These are phyloP conservation scores for Pyrus hybrid DNA, from an alignment of 331 rosid genomes.

Conservation along the genomic window DNA sequence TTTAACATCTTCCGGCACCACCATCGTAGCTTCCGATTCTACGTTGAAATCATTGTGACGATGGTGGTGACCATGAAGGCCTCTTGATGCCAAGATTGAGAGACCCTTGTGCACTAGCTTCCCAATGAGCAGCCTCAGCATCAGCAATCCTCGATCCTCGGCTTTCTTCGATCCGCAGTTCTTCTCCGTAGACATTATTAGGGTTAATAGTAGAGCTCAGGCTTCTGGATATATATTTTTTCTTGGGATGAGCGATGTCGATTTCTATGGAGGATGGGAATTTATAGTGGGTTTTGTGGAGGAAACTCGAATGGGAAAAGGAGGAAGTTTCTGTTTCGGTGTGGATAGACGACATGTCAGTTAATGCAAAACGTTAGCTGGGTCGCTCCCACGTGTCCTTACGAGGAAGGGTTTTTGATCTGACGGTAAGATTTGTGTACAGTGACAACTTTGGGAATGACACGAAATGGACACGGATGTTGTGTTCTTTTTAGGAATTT, in stretches of 20 bases:
- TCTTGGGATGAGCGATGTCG: not conserved
- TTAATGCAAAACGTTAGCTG: not conserved
- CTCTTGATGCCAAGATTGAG: constrained; percentile 20
- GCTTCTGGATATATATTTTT: too few relatives aligned
- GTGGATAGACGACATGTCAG: constrained; percentile 11
- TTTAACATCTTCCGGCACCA: constrained; percentile 47
- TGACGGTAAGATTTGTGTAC: too few relatives aligned
- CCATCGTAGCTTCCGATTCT: not conserved
- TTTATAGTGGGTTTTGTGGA: not conserved
- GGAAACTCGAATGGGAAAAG: not conserved
- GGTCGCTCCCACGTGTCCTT: not conserved
- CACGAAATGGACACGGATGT: too few relatives aligned
- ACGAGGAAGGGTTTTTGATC: not conserved
- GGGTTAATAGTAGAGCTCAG: too few relatives aligned
- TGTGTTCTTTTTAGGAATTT: too few relatives aligned
- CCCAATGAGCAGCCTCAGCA: constrained; percentile 30
- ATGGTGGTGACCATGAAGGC: not conserved
- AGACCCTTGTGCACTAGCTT: constrained; percentile 40
- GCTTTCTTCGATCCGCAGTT: not conserved
- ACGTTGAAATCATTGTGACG: not conserved
- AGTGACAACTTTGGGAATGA: too few relatives aligned
- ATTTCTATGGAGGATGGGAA: not conserved
- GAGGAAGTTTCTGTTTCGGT: not conserved
- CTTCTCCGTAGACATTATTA: constrained; percentile 1
- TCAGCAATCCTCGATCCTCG: not conserved